Conservation (phyloP, 2,329 filamentous ascomycete species). For the Sporothrix variecibatus region DNA sequence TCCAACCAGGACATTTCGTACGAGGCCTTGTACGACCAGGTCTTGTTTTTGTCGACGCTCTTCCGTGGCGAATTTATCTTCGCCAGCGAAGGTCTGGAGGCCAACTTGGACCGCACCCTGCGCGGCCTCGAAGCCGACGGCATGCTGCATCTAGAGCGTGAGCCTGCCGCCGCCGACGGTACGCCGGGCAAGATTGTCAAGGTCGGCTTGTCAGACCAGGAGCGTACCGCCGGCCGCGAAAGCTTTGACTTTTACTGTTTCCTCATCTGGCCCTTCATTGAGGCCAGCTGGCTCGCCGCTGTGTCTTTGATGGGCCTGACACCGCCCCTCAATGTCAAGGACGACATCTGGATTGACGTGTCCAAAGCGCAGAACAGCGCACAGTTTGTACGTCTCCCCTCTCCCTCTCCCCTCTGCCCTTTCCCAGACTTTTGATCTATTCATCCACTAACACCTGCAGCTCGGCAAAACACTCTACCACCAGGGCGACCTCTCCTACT, state of each 20-base stretch:
- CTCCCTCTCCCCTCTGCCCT: neutral
- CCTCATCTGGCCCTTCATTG: conserved; percentile 97
- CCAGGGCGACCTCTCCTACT: conserved; percentile 94
- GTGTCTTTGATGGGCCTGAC: conserved; percentile 85
- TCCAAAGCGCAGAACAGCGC: conserved; percentile 78
- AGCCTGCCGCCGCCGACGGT: conserved; percentile 52
- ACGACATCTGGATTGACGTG: conserved; percentile 76
- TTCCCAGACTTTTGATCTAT: neutral
- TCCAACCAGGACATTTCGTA: conserved; percentile 78
- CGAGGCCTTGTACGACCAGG: conserved; percentile 71
- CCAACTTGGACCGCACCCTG: conserved; percentile 81
- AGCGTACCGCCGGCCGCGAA: conserved; percentile 78
- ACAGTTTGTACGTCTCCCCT: conserved; percentile 64
- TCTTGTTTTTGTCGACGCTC: conserved; percentile 85
- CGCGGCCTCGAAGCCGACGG: conserved; percentile 74
- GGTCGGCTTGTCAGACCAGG: conserved; percentile 73
- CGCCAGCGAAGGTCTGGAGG: conserved; percentile 76
- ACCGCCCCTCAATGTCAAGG: conserved; percentile 62
- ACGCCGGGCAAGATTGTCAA: conserved; percentile 52
- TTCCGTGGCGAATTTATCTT: conserved; percentile 98
- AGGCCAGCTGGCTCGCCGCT: conserved; percentile 88
- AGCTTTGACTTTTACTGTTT: conserved; percentile 99
- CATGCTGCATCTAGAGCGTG: conserved; percentile 68
- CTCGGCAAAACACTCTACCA: conserved; percentile 96
- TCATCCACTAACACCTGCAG: conserved; percentile 42